phyloP scores from a whole-genome alignment of 1,139 yeast genomes.

The Protomyces inundatus region DNA sequence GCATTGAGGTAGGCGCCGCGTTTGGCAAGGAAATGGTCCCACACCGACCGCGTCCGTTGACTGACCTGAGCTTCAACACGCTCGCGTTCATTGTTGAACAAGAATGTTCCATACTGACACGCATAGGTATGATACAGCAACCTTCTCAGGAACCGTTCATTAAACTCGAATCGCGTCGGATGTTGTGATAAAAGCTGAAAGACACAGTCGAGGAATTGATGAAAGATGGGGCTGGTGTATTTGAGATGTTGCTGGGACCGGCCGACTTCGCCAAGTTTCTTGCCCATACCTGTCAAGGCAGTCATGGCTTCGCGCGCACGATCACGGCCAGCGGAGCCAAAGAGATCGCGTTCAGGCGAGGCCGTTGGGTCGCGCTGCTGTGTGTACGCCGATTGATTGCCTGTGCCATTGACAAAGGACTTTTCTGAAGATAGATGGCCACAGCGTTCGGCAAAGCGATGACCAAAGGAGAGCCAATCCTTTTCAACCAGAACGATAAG shows the following conservation, averaged over 20 bases:
- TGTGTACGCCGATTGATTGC: neutral
- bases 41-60: conserved; percentile 65
- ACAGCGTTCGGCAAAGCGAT: conserved; percentile 75
- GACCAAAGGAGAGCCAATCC: conserved; percentile 95
- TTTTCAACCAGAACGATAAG: conserved; percentile 80
- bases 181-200: conserved; percentile 70
- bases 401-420: conserved; percentile 34
- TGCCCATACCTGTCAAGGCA: conserved; percentile 31
- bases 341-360: conserved; percentile 27
- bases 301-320: conserved; percentile 29
- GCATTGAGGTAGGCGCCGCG: conserved; percentile 62
- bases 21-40: conserved; percentile 88
- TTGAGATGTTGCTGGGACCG: conserved; percentile 39
- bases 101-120: conserved; percentile 89
- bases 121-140: conserved; percentile 82
- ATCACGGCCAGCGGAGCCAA: neutral
- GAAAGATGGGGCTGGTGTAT: conserved; percentile 81
- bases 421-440: conserved; percentile 56
- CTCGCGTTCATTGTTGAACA: conserved; percentile 70
- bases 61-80: conserved; percentile 44
- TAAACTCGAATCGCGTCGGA: conserved; percentile 74
- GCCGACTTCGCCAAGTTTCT: conserved; percentile 23
- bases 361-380: conserved; percentile 1
- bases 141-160: conserved; percentile 78
- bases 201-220: conserved; percentile 85